Percentiles rank a stretch among this genome's conserved stretches.
Evolutionary conservation across 306 rosid species (phyloP).

Genomic region (Fragaria ananassa): DNA sequence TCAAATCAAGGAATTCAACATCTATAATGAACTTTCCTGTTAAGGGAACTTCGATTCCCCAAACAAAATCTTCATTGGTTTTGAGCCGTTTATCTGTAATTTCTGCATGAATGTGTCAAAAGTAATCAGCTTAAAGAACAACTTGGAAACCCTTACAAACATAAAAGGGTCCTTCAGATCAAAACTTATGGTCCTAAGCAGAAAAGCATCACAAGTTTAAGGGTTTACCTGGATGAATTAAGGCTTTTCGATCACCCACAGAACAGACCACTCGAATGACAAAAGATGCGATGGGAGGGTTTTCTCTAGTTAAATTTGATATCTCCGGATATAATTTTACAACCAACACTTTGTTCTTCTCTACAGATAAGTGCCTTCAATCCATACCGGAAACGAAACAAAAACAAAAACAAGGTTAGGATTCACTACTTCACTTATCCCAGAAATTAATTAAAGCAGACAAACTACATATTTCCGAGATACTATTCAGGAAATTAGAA

Average conservation of each 20-base stretch:
- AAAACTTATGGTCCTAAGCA: background rate
- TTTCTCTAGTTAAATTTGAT: slow-evolving; percentile 72
- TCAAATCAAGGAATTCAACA: slow-evolving; percentile 91
- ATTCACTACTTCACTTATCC: background rate
- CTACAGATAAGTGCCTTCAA: slow-evolving; percentile 91
- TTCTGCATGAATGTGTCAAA: slow-evolving; percentile 39
- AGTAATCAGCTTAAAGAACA: background rate
- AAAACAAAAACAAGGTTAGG: background rate
- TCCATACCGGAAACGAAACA: slow-evolving; percentile 1
- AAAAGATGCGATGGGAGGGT: slow-evolving; percentile 95
- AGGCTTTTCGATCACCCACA: slow-evolving; percentile 69
- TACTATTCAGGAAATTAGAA: slow-evolving; percentile 5
- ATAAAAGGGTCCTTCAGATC: background rate
- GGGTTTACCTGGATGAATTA: slow-evolving; percentile 74
- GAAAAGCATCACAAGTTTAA: background rate
- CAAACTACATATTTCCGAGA: slow-evolving; percentile 2
- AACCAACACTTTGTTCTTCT: slow-evolving; percentile 72
- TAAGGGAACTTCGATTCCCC: slow-evolving; percentile 90
- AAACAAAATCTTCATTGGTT: slow-evolving; percentile 82
- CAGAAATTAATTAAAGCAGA: background rate
- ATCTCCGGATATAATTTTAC: slow-evolving; percentile 83
- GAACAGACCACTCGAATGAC: slow-evolving; percentile 68
- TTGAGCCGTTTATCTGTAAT: slow-evolving; percentile 71
- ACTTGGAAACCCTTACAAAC: background rate
- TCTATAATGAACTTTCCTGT: slow-evolving; percentile 94